Conservation (phyloP, 495 filamentous ascomycete species). For the Paragyromitra xinjiangensis region DNA sequence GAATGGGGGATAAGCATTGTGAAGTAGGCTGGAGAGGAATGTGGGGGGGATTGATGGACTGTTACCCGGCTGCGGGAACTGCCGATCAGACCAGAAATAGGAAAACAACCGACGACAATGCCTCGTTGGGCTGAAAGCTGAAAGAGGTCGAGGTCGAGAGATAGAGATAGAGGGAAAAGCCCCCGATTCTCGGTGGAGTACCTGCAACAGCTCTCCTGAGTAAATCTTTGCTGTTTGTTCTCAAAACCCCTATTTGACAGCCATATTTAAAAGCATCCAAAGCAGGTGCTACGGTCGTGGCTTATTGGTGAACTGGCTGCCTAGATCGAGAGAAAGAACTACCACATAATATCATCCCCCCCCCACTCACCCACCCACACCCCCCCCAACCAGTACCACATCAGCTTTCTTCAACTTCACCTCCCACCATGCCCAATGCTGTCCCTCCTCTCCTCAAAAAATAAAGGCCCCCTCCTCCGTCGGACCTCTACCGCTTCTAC, state of each 20-base stretch:
- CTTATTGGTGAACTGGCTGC: not conserved
- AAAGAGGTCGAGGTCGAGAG: not conserved
- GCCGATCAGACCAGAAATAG: not conserved
- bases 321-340: not conserved
- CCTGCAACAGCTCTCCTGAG: not conserved
- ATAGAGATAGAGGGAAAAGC: not conserved
- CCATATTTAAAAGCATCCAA: not conserved
- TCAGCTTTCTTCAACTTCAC: not conserved
- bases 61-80: slow-evolving; percentile 39
- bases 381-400: not conserved
- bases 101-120: slow-evolving; percentile 1
- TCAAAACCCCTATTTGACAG: not conserved
- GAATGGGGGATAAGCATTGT: not conserved
- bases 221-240: not conserved
- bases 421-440: slow-evolving; percentile 47
- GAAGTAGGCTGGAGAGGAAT: not conserved
- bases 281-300: not conserved
- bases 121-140: slow-evolving; percentile 11
- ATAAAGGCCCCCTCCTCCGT: slow-evolving; percentile 25
- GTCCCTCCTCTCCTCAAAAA: slow-evolving; percentile 47
- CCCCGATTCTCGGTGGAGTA: not conserved
- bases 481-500: slow-evolving; percentile 1
- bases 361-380: not conserved
- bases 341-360: not conserved
- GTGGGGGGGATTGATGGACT: not conserved